Evolutionary conservation across 108 stramenopile genomes (phyloP).

Genomic region (Phaeodactylum tricornutum): DNA sequence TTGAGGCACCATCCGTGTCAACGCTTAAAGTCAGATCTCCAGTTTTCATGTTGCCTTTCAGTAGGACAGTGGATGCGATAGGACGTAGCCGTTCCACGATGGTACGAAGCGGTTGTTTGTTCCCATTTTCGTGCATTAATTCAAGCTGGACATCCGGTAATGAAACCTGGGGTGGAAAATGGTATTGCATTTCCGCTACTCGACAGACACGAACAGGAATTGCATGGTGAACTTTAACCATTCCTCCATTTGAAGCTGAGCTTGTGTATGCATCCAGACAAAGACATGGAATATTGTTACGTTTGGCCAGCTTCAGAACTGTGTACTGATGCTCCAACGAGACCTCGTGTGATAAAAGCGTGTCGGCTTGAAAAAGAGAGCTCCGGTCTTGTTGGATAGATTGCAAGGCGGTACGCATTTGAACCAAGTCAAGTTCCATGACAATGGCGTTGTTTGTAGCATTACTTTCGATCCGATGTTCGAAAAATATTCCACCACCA

Average conservation of each 20-base stretch:
- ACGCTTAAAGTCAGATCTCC: constrained; percentile 33
- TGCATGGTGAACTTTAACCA: constrained; percentile 76
- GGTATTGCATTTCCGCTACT: constrained; percentile 63
- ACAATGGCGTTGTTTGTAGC: constrained; percentile 77
- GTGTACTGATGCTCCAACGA: not conserved
- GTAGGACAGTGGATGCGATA: constrained; percentile 16
- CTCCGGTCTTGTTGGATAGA: constrained; percentile 31
- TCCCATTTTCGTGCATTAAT: constrained; percentile 28
- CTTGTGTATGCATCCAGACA: constrained; percentile 52
- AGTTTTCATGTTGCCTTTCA: constrained; percentile 26
- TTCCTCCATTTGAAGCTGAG: constrained; percentile 28
- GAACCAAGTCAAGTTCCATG: constrained; percentile 72
- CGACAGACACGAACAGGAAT: constrained; percentile 74
- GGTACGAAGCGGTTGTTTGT: constrained; percentile 31
- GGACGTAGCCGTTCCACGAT: constrained; percentile 65
- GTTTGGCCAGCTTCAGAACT: constrained; percentile 76
- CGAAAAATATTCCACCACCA: constrained; percentile 53
- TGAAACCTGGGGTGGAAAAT: constrained; percentile 65
- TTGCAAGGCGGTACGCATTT: constrained; percentile 61
- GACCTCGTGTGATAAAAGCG: not conserved
- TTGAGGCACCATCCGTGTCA: constrained; percentile 34
- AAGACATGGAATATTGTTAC: constrained; percentile 64
- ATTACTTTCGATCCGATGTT: constrained; percentile 71
- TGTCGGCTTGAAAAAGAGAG: not conserved
- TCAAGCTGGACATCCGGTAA: constrained; percentile 65